Percentiles rank a stretch among this genome's conserved stretches.
Evolutionary conservation across 208 protist genomes (phyloP).

Genomic region (Acanthamoeba sp.): DNA sequence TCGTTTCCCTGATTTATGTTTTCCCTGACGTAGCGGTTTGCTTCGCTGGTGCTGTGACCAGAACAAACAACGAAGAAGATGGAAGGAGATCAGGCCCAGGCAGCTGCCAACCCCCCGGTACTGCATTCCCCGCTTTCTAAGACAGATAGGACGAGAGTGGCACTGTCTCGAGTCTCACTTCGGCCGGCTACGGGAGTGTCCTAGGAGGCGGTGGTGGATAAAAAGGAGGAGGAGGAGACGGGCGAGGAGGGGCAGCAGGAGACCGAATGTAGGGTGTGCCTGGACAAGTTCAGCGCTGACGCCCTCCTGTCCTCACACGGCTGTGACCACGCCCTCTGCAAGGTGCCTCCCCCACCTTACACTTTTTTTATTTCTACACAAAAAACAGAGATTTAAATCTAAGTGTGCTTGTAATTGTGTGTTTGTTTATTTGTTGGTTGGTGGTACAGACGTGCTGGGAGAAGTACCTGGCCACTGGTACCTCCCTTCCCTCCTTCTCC

Average conservation of each 20-base stretch:
- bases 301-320: background rate
- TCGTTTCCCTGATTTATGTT: too few species aligned
- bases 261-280: background rate
- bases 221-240: background rate
- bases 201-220: background rate
- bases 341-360: background rate
- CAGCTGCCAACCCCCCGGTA: too few species aligned
- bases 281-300: background rate
- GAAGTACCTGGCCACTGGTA: conserved; percentile 14
- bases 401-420: too few species aligned
- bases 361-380: background rate
- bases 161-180: too few species aligned
- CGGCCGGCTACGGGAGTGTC: background rate
- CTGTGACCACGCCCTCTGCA: conserved; percentile 3
- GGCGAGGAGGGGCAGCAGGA: background rate
- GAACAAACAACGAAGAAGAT: too few species aligned
- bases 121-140: too few species aligned
- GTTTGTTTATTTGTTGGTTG: too few species aligned
- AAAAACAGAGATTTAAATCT: background rate
- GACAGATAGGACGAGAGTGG: too few species aligned
- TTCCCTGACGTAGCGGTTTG: too few species aligned
- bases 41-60: too few species aligned
- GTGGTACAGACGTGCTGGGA: conserved; percentile 9
- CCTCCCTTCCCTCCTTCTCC: background rate
- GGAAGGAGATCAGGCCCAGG: too few species aligned